Base-by-base conservation (phyloP, 495 filamentous ascomycete genomes). In the Hypoxylon fragiforme region DNA sequence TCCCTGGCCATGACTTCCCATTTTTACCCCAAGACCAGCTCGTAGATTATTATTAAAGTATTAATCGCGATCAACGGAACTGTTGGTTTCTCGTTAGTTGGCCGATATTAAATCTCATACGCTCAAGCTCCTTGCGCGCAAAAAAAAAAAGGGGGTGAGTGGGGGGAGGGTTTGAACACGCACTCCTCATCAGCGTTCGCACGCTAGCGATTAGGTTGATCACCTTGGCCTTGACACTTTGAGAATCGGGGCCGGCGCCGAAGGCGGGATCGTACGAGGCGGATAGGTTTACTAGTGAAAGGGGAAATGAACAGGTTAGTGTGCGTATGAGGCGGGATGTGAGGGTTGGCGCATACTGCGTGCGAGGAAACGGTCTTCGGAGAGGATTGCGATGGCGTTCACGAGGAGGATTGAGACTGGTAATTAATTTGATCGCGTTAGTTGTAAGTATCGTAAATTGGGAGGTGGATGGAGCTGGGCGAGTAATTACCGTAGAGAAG, bases 291-390 rank as follows among this genome's bases (percentile, higher is more conserved):
- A 96, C 91, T 95, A 52, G 57, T n/a, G 26, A 16, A n/a, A 28
- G 6, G 12, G 16, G 11, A 44, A 37, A n/a, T n/a, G n/a, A 11
- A n/a, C 7, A 16, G 3, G 11, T 48, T 46, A 57, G 26, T 44
- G 47, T n/a, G 7, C 1, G 2, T 35, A 37, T 4, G 2, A 7
- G 20, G 42, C 30, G 35, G 37, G 28, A 24, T 42, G 19, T 19
- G 38, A 40, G 41, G 42, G n/a, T 7, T 40, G 39, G 24, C 41
- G 74, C 84, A 61, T 86, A 95, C 91, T 94, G 63, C 95, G 84
- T 42, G 95, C 94, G 42, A 98, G 86, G 71, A 98, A 98, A 22
- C 95, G 85, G 75, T 98, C 94, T 82, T 98, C 92, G 63, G 91
- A 96, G 41, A 97, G 86, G 72, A 98, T 85, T 43, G 91, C 90